These are phyloP conservation scores for Corniculantispora saksenae DNA, from an alignment of 2,329 filamentous ascomycete species.

Conservation along the genomic window DNA sequence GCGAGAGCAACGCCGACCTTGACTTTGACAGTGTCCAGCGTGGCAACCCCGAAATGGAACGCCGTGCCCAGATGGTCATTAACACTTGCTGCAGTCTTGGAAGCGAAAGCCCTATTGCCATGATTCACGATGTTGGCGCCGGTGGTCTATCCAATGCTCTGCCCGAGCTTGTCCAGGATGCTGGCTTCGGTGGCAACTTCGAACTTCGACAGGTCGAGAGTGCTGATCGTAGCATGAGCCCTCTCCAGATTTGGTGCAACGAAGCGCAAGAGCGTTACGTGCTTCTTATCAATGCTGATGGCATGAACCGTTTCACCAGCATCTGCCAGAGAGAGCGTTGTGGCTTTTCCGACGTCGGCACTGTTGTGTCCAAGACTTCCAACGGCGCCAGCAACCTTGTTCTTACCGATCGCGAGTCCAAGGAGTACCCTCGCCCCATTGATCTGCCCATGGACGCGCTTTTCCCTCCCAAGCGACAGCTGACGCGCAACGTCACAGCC, in stretches of 20 bases:
- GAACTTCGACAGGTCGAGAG: conserved; percentile 93
- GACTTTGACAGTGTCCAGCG: conserved; percentile 97
- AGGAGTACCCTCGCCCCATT: conserved; percentile 74
- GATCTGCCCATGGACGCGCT: conserved; percentile 86
- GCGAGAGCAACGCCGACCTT: conserved; percentile 84
- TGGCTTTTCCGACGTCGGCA: conserved; percentile 88
- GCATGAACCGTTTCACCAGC: conserved; percentile 73
- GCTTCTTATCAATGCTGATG: conserved; percentile 78
- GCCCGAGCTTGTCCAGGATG: conserved; percentile 88
- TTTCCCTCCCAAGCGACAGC: conserved; percentile 84
- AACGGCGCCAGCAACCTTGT: conserved; percentile 71
- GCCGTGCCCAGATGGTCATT: conserved; percentile 96
- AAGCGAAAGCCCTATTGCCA: conserved; percentile 82
- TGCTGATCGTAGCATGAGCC: conserved; percentile 88
- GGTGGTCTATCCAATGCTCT: conserved; percentile 77
- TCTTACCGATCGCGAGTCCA: conserved; percentile 78
- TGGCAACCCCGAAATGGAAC: conserved; percentile 94
- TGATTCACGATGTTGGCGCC: conserved; percentile 97
- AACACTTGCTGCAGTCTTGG: conserved; percentile 88
- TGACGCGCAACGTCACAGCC: conserved; percentile 72
- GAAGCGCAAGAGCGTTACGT: conserved; percentile 97
- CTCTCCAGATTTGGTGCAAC: conserved; percentile 96
- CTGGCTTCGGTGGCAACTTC: conserved; percentile 85
- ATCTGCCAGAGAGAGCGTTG: conserved; percentile 80
- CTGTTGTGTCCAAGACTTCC: conserved; percentile 63